These are phyloP conservation scores for Cladobotryum mycophilum DNA, from an alignment of 2,329 filamentous ascomycete genomes.

Conservation along the genomic window DNA sequence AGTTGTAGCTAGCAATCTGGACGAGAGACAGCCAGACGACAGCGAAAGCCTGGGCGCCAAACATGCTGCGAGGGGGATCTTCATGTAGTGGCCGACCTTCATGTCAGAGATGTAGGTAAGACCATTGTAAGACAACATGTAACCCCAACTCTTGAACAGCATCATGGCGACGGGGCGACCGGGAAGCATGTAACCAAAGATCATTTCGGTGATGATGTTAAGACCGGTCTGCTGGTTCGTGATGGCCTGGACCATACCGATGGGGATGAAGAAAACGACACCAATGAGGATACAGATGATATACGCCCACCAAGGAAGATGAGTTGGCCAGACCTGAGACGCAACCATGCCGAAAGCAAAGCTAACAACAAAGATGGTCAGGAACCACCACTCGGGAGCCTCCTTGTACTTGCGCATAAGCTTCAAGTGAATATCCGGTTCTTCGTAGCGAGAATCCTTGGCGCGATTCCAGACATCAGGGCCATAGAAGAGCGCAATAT, in stretches of 20 bases:
- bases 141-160: slow-evolving; percentile 43
- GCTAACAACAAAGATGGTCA: slow-evolving; percentile 38
- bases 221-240: slow-evolving; percentile 43
- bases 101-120: slow-evolving; percentile 43
- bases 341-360: slow-evolving; percentile 41
- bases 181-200: slow-evolving; percentile 43
- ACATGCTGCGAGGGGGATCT: slow-evolving; percentile 46
- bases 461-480: slow-evolving; percentile 36
- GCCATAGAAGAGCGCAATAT: slow-evolving; percentile 48
- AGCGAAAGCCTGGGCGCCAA: slow-evolving; percentile 38
- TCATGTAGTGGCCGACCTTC: slow-evolving; percentile 49
- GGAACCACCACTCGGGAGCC: slow-evolving; percentile 54
- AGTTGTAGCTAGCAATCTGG: slow-evolving; percentile 33
- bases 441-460: slow-evolving; percentile 29
- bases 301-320: slow-evolving; percentile 39
- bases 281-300: slow-evolving; percentile 36
- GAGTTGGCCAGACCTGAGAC: slow-evolving; percentile 30
- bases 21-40: slow-evolving; percentile 35
- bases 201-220: slow-evolving; percentile 44
- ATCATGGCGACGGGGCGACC: slow-evolving; percentile 44
- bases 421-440: slow-evolving; percentile 45
- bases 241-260: slow-evolving; percentile 42
- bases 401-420: slow-evolving; percentile 52
- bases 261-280: slow-evolving; percentile 35
- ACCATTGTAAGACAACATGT: slow-evolving; percentile 41